Evolutionary conservation across 1,284 basidiomycete species (phyloP).

Genomic region (Boletellus sp.): DNA sequence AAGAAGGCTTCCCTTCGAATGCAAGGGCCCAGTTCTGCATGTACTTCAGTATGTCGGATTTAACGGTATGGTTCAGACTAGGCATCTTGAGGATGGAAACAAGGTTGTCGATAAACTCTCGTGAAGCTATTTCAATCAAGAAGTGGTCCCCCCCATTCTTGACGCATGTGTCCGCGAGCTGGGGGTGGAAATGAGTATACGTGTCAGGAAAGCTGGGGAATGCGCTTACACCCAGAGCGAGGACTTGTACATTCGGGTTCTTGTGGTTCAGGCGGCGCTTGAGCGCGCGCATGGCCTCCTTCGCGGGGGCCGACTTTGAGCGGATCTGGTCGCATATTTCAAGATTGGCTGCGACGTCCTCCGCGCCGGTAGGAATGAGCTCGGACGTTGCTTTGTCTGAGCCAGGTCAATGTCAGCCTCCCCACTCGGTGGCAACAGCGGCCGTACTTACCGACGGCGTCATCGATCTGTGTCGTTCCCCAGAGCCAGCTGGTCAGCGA

Average conservation of each 20-base stretch:
- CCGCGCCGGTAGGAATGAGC: conserved; percentile 72
- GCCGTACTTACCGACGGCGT: conserved; percentile 60
- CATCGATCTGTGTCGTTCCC: conserved; percentile 74
- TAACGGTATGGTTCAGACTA: conserved; percentile 77
- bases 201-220: conserved; percentile 1
- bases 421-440: background rate
- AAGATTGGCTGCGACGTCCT: conserved; percentile 92
- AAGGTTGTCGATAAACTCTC: conserved; percentile 92
- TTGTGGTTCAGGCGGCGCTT: conserved; percentile 87
- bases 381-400: conserved; percentile 90
- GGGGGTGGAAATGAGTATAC: conserved; percentile 11
- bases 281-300: conserved; percentile 86
- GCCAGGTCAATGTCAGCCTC: background rate
- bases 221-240: conserved; percentile 74
- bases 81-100: conserved; percentile 78
- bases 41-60: conserved; percentile 72
- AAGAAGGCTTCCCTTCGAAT: conserved; percentile 77
- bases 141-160: conserved; percentile 98
- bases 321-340: conserved; percentile 97
- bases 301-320: conserved; percentile 83
- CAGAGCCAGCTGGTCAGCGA: conserved; percentile 62
- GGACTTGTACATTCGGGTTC: conserved; percentile 94
- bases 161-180: conserved; percentile 91
- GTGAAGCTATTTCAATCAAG: conserved; percentile 76
- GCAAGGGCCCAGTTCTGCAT: conserved; percentile 93